Evolutionary conservation across 371 early-diverging fungal species (phyloP), one percentile per base, ranked within the genome.

Genomic region (Lichtheimia hyalospora): DNA sequence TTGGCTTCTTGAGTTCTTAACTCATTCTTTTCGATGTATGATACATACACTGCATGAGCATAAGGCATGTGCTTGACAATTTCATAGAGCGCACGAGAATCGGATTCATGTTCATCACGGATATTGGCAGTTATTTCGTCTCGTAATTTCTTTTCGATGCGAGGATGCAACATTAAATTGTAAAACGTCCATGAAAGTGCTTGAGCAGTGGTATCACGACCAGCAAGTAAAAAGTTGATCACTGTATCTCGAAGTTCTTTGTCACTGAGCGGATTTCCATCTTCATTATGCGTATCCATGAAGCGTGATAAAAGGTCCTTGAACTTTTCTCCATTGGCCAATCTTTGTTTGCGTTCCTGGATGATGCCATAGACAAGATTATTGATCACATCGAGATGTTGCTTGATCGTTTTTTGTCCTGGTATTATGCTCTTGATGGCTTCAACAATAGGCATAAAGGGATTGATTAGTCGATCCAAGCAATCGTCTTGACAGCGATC

Each of bases 131-230:
- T 44, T 18, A 86, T 81, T 57, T 91, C 92, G 34, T 79, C 71
- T 6, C 81, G 63, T 5, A 92, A 57, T 40, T 75, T 83, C 15
- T 62, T 57, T 56, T 87, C 79, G 2, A 85, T 76, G 7, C 63
- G 62, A 1, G 84, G 81, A 48, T 83, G 68, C 49, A 71, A 56
- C 25, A 74, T 60, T 12, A 92, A 56, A 13, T 67, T 71, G 42
- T 78, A 89, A 56, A 88, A 81, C 42, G 81, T 67, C 92, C 92
- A 92, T n/a, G 83, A 81, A 6, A 91, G 71, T 0, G 85, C 83
- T 63, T 87, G 86, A 0, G 89, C 89, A 1, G 91, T 89, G 0
- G 90, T 89, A 60, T 90, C 90, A 10, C 89, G 77, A 0, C 80
- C 80, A 24, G 77, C 88, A 65, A 90, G 81, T 28, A 89, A 74